These are phyloP conservation scores for Plantago lanceolata DNA, from an alignment of 305 asterid species.

Conservation along the genomic window DNA sequence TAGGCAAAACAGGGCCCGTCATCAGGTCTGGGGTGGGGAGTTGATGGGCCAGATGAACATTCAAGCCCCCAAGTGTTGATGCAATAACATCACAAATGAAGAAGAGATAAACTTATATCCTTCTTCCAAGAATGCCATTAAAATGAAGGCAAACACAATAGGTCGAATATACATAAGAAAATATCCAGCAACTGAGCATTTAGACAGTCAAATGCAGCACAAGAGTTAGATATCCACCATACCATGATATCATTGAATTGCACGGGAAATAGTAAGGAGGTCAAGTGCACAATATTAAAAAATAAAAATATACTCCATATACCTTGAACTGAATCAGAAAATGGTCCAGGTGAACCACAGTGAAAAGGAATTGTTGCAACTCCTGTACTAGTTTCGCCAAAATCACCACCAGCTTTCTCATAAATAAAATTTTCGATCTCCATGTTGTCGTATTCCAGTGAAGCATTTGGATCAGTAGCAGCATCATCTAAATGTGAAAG, in stretches of 20 bases:
- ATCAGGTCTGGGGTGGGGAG: background rate
- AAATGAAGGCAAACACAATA: background rate
- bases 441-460: slow-evolving; percentile 62
- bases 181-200: background rate
- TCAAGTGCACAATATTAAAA: background rate
- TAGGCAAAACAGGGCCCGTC: background rate
- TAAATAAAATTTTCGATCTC: slow-evolving; percentile 57
- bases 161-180: background rate
- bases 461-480: slow-evolving; percentile 39
- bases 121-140: slow-evolving; percentile 6
- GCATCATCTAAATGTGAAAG: slow-evolving; percentile 55
- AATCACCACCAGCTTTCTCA: slow-evolving; percentile 52
- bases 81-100: slow-evolving; percentile 14
- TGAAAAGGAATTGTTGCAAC: slow-evolving; percentile 46
- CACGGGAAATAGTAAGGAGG: too few species aligned
- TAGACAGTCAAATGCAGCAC: slow-evolving; percentile 9
- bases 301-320: too few species aligned
- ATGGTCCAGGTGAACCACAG: slow-evolving; percentile 38
- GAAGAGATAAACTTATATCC: background rate
- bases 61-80: slow-evolving; percentile 16
- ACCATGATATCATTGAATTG: too few species aligned
- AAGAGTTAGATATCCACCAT: slow-evolving; percentile 9
- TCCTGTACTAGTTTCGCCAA: slow-evolving; percentile 45
- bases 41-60: background rate
- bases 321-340: slow-evolving; percentile 34